Conservation (phyloP, 2,329 filamentous ascomycete species). For the Aspergillus intermedius region DNA sequence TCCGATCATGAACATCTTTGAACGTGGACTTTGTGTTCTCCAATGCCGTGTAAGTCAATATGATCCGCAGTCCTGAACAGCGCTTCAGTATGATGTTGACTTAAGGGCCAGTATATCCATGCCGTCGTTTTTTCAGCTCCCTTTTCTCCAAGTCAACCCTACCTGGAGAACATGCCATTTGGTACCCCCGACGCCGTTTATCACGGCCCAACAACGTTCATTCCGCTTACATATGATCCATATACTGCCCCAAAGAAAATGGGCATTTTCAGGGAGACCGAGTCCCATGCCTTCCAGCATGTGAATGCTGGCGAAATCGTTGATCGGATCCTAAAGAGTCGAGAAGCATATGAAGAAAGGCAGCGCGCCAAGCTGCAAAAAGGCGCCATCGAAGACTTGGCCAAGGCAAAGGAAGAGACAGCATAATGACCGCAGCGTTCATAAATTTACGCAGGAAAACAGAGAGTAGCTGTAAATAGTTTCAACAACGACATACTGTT, state of each 20-base stretch:
- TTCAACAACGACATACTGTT: too few relatives aligned
- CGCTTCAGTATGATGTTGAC: background rate
- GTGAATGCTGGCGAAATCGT: slow-evolving; percentile 94
- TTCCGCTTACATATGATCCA: slow-evolving; percentile 68
- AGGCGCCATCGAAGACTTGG: slow-evolving; percentile 64
- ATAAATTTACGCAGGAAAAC: background rate
- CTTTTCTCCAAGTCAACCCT: slow-evolving; percentile 73
- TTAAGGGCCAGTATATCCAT: slow-evolving; percentile 63
- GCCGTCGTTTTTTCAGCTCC: slow-evolving; percentile 85
- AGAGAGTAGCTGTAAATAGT: background rate
- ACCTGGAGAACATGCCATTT: slow-evolving; percentile 68
- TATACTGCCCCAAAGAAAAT: slow-evolving; percentile 75
- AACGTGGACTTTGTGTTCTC: slow-evolving; percentile 87
- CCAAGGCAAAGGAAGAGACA: slow-evolving; percentile 52
- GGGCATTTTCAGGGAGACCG: slow-evolving; percentile 76
- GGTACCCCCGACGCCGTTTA: slow-evolving; percentile 75
- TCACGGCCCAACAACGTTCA: slow-evolving; percentile 92
- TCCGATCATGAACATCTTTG: slow-evolving; percentile 98
- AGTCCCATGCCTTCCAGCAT: slow-evolving; percentile 68
- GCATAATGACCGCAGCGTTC: slow-evolving; percentile 1
- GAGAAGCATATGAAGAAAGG: slow-evolving; percentile 82
- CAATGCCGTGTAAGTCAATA: slow-evolving; percentile 72
- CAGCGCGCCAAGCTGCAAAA: slow-evolving; percentile 89
- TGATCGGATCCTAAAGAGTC: slow-evolving; percentile 76
- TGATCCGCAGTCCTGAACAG: background rate